Evolutionary conservation across 2,329 filamentous ascomycete species (phyloP), one percentile per base, ranked within the genome.

Genomic region (Pestalotiopsis sp.): DNA sequence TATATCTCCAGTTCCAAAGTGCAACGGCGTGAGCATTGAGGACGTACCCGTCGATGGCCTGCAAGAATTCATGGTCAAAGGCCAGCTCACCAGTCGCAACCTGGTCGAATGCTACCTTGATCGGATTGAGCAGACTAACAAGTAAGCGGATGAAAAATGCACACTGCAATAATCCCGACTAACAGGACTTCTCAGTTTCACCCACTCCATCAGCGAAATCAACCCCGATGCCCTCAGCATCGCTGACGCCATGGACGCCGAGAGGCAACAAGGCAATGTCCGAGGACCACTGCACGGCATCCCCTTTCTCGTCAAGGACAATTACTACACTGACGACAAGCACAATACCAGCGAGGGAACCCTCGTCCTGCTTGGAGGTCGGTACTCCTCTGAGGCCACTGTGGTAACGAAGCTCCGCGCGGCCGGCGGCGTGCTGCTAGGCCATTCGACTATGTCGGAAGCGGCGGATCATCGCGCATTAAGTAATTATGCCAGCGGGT

Each of bases 251-350:
- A 81, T 89, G 36, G 92, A 94, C 73, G 76, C 75, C 0, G 91
- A 94, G 78, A 85, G 92, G 23, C 75, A 76, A 13, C 73, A 80
- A 1, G 90, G 90, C 31, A 82, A 81, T 52, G 77, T 90, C 11
- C 86, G 90, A n/a, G 87, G 91, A 1, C 88, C 88, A 1, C 83
- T 95, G 1, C 92, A 94, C 76, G 92, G 92, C 3, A 92, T 95
- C 58, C 92, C 92, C 0, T 92, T 92, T 76, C 83, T 92, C 2
- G 87, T 94, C 72, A 94, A 94, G 79, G 92, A 94, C 76, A 36
- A 61, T 12, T 27, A 36, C 36, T 38, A 36, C 13, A 59, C 57
- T 23, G 20, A 59, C 4, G 23, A 27, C 23, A 27, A 59, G 27
- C 57, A 59, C 11, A 25, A 27, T 11, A 25, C 27, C 20, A 59